These are phyloP conservation scores for Alternaria arbusti DNA, from an alignment of 2,329 filamentous ascomycete species.

Conservation along the genomic window DNA sequence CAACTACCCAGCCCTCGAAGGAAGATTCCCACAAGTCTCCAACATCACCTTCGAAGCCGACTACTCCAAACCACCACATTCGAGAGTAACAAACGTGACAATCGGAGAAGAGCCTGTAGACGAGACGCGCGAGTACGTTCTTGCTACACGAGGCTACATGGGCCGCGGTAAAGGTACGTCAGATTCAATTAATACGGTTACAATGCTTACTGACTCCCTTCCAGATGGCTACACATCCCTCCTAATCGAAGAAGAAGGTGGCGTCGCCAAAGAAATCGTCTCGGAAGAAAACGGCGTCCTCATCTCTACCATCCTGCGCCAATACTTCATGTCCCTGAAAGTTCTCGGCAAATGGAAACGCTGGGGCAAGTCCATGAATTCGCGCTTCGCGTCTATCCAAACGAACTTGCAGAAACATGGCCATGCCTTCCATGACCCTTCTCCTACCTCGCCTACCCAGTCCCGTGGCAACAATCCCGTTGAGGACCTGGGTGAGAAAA, in stretches of 20 bases:
- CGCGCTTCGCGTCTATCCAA: slow-evolving; percentile 72
- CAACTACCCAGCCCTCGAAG: slow-evolving; percentile 82
- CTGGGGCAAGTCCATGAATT: slow-evolving; percentile 67
- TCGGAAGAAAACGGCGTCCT: slow-evolving; percentile 86
- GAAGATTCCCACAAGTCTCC: slow-evolving; percentile 82
- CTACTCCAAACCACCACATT: slow-evolving; percentile 63
- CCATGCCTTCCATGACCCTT: slow-evolving; percentile 56
- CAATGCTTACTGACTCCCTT: slow-evolving; percentile 2
- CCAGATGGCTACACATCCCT: slow-evolving; percentile 78
- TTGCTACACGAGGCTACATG: slow-evolving; percentile 90
- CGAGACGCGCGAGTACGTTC: slow-evolving; percentile 67
- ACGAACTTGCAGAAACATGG: slow-evolving; percentile 63
- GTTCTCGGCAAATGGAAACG: slow-evolving; percentile 80
- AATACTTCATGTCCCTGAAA: slow-evolving; percentile 88
- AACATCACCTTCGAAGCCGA: slow-evolving; percentile 81
- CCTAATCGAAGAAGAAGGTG: slow-evolving; percentile 77
- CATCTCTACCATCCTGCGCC: slow-evolving; percentile 83
- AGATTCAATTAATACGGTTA: neutral
- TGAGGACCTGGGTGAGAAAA: slow-evolving; percentile 12
- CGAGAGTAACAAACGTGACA: slow-evolving; percentile 67
- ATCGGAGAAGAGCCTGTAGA: slow-evolving; percentile 69
- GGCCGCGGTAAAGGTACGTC: slow-evolving; percentile 70
- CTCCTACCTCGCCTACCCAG: slow-evolving; percentile 30
- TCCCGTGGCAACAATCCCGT: neutral
- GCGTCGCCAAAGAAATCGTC: slow-evolving; percentile 77